These are phyloP conservation scores for Boeremia lycopersici DNA, from an alignment of 2,329 filamentous ascomycete genomes.

Conservation along the genomic window DNA sequence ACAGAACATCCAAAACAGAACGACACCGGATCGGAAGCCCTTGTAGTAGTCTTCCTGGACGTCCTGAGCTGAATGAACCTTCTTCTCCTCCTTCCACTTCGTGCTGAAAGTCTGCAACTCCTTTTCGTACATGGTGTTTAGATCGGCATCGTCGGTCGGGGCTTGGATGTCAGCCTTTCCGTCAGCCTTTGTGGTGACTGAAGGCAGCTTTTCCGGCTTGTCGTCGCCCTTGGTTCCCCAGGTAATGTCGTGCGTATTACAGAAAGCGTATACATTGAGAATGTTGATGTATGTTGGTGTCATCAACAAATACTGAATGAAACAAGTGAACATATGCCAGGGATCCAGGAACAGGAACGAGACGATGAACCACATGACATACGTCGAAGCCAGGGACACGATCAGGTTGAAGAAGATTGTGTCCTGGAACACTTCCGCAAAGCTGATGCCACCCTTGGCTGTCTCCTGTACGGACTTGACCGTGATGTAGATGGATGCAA, in stretches of 20 bases:
- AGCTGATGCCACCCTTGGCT: conserved; percentile 68
- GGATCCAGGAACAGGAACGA: conserved; percentile 96
- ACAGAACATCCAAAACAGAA: conserved; percentile 94
- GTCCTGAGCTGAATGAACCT: conserved; percentile 66
- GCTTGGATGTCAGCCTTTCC: conserved; percentile 91
- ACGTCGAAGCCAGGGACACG: conserved; percentile 89
- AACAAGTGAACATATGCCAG: conserved; percentile 98
- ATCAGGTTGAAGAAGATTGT: conserved; percentile 91
- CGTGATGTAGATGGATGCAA: conserved; percentile 93
- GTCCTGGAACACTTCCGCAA: conserved; percentile 80
- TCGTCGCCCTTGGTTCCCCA: conserved; percentile 99
- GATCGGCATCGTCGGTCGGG: conserved; percentile 87
- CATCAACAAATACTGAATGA: conserved; percentile 91
- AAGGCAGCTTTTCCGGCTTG: conserved; percentile 88
- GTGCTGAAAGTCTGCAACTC: conserved; percentile 75
- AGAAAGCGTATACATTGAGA: conserved; percentile 98
- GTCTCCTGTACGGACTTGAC: conserved; percentile 82
- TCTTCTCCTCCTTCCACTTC: conserved; percentile 77
- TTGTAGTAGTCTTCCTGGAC: conserved; percentile 99
- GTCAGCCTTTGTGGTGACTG: conserved; percentile 87
- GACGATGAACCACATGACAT: conserved; percentile 88
- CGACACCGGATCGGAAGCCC: conserved; percentile 89
- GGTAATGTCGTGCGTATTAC: conserved; percentile 96
- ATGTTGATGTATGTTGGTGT: conserved; percentile 98
- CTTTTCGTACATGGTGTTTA: conserved; percentile 92